These are phyloP conservation scores for Pisolithus orientalis DNA, from an alignment of 768 basidiomycete species.

Conservation along the genomic window DNA sequence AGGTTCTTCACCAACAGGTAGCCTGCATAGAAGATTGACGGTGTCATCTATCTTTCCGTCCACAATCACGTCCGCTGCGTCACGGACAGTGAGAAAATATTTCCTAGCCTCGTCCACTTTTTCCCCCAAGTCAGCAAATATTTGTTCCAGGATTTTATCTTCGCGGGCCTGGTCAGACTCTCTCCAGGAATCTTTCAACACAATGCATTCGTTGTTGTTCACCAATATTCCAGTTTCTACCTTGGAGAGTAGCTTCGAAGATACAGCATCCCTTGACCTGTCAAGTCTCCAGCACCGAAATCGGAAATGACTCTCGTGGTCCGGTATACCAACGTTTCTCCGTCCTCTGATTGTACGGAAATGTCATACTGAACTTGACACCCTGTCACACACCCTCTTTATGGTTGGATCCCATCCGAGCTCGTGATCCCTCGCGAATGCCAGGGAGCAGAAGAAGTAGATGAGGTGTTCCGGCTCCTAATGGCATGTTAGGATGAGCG, in stretches of 20 bases:
- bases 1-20: not conserved
- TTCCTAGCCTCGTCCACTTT: not conserved
- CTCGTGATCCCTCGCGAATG: not conserved
- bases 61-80: not conserved
- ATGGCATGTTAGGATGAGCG: not conserved
- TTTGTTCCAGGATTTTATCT: not conserved
- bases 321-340: not conserved
- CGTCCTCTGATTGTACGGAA: not conserved
- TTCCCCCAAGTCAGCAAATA: not conserved
- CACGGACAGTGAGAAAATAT: not conserved
- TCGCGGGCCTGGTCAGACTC: not conserved
- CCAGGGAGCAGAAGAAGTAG: not conserved
- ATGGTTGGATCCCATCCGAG: constrained; percentile 2
- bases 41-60: not conserved
- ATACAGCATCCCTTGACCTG: not conserved
- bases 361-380: not conserved
- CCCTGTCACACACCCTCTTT: not conserved
- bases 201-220: not conserved
- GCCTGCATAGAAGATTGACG: not conserved
- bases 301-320: not conserved
- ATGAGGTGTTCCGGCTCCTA: not conserved
- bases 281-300: not conserved
- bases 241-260: not conserved
- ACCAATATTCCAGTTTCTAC: not conserved
- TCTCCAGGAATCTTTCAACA: constrained; percentile 3